Percentiles rank a stretch among this genome's conserved stretches.
These are phyloP conservation scores for Sugiyamaella neomexicana DNA, from an alignment of 1,139 yeast genomes.

Conservation along the genomic window DNA sequence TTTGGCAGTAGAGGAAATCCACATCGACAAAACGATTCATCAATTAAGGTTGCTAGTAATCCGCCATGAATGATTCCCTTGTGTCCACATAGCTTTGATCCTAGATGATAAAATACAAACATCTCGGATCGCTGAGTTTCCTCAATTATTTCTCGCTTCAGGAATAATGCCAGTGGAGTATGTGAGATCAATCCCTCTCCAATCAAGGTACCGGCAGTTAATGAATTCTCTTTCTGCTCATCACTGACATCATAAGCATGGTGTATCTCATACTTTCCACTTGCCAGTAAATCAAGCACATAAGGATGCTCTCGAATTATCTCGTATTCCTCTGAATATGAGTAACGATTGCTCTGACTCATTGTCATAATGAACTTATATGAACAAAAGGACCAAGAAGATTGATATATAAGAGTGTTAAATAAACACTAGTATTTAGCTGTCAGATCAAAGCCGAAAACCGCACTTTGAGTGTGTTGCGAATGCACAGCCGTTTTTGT, in stretches of 20 bases:
- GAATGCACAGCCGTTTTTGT: constrained; percentile 7
- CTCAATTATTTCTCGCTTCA: constrained; percentile 29
- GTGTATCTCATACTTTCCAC: constrained; percentile 28
- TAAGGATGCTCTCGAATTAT: constrained; percentile 30
- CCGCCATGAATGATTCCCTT: constrained; percentile 88
- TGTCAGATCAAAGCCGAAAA: not conserved
- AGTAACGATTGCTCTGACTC: not conserved
- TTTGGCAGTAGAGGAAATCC: constrained; percentile 86
- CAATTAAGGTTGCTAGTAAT: constrained; percentile 74
- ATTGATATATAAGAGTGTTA: no score
- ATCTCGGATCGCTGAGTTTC: constrained; percentile 29
- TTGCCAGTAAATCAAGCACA: constrained; percentile 26
- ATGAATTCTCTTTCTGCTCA: constrained; percentile 30
- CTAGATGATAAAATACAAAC: constrained; percentile 62
- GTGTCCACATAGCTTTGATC: constrained; percentile 61
- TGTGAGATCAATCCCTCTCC: constrained; percentile 37
- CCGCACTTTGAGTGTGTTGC: not conserved
- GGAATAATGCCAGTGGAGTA: constrained; percentile 37
- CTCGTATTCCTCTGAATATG: constrained; percentile 21
- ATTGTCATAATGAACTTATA: not conserved
- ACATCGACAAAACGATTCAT: constrained; percentile 82
- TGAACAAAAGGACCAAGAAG: no score
- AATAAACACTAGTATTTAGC: no score
- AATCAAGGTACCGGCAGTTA: constrained; percentile 39
- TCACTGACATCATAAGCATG: constrained; percentile 33